Evolutionary conservation across 1,139 yeast species (phyloP), one percentile per base, ranked within the genome.

Genomic region (Blastobotrys proliferans): DNA sequence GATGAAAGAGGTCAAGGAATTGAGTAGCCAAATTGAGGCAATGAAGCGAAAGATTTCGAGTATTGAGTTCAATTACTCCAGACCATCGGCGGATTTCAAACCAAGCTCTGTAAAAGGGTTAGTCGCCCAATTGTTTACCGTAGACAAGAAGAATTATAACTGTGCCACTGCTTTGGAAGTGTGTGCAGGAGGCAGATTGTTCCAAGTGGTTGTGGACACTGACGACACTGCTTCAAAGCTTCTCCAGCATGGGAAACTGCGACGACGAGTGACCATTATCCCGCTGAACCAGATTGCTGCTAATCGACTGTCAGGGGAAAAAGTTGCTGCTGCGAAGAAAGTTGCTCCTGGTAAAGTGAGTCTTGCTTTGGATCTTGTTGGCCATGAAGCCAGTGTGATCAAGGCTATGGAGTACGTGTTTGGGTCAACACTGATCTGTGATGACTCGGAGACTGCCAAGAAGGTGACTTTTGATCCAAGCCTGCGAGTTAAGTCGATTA

Each of bases 391-490:
- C 0, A 85, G 82, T 46, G 81, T 88, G 20, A 52, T 72, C 6
- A 81, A 74, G 44, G 98, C 98, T 0, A 86, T 94, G 95, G 83
- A 85, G 52, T 88, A 79, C 56, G 87, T 92, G 24, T 94, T 94
- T 66, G 98, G 98, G 3, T 72, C 78, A 18, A 86, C 95, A 11
- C 74, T 94, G 38, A 76, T 94, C 35, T 92, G 98, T 65, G 69
- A 78, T 25, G 94, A 88, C 63, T 85, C 95, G 0, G 82, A 84
- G 22, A 80, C 95, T 1, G 98, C 98, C 1, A 84, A 90, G 55
- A 69, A 73, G 38, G 83, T 92, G 3, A 88, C 98, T 0, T 94
- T 90, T 62, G 81, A 90, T 61, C 94, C 92, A 0, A 73, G 77
- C 46, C 79, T 92, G 11, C 74, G 86, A 51, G 73, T 90, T 0